These are phyloP conservation scores for Kuraishia piskuri DNA, from an alignment of 805 yeast species.

Conservation along the genomic window DNA sequence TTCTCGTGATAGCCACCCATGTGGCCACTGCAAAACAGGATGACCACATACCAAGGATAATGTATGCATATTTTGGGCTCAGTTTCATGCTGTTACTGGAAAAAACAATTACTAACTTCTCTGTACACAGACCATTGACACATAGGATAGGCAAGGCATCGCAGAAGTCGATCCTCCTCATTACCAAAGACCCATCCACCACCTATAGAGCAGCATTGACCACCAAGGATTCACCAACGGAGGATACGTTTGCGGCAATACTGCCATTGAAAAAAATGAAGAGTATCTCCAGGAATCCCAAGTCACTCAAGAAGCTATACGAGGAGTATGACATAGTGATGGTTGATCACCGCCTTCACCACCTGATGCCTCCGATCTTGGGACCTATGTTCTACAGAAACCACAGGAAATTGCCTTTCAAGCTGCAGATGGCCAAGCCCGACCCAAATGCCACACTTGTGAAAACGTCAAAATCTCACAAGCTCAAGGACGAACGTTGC, in stretches of 20 bases:
- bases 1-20: slow-evolving; percentile 39
- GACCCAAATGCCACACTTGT: slow-evolving; percentile 22
- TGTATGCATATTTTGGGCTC: slow-evolving; percentile 13
- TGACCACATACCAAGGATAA: slow-evolving; percentile 48
- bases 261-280: slow-evolving; percentile 50
- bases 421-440: slow-evolving; percentile 52
- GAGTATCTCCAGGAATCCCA: slow-evolving; percentile 32
- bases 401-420: slow-evolving; percentile 58
- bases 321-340: slow-evolving; percentile 60
- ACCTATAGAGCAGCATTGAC: slow-evolving; percentile 42
- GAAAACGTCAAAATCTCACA: slow-evolving; percentile 24
- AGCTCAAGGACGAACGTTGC: slow-evolving; percentile 47
- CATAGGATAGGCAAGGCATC: slow-evolving; percentile 40
- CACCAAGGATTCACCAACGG: slow-evolving; percentile 43
- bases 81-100: not conserved
- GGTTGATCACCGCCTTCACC: slow-evolving; percentile 62
- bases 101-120: not conserved
- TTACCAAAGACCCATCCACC: slow-evolving; percentile 69
- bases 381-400: slow-evolving; percentile 56
- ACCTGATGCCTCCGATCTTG: slow-evolving; percentile 46
- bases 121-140: slow-evolving; percentile 33
- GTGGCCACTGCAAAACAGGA: slow-evolving; percentile 32
- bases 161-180: slow-evolving; percentile 43
- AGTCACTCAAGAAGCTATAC: slow-evolving; percentile 37
- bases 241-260: slow-evolving; percentile 54